Evolutionary conservation across 805 yeast genomes (phyloP).

Genomic region (Wickerhamiella occidentalis): DNA sequence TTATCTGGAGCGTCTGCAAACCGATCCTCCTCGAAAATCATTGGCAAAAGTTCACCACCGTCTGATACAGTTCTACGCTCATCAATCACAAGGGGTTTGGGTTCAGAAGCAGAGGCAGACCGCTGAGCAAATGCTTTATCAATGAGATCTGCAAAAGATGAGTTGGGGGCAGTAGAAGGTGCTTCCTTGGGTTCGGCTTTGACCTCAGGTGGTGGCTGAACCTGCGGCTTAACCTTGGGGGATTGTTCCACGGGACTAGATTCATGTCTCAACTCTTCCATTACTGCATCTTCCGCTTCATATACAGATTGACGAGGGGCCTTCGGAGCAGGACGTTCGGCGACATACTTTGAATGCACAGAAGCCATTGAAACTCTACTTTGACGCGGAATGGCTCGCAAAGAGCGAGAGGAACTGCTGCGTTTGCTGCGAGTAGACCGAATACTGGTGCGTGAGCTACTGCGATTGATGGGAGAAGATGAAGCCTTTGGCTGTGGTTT

Average conservation of each 20-base stretch:
- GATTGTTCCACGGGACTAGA: background rate
- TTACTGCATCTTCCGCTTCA: background rate
- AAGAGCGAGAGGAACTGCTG: conserved; percentile 9
- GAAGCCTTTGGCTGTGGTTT: background rate
- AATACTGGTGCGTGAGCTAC: background rate
- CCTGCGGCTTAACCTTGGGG: too few species aligned
- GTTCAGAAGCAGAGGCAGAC: conserved; percentile 8
- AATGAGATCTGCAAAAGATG: conserved; percentile 23
- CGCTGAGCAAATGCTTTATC: conserved; percentile 22
- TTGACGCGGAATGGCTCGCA: conserved; percentile 5
- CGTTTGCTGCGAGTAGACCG: background rate
- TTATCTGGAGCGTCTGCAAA: conserved; percentile 23
- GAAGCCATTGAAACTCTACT: conserved; percentile 11
- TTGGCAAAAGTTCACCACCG: conserved; percentile 25
- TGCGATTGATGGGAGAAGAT: background rate
- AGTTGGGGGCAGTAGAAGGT: background rate
- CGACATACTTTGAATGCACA: conserved; percentile 7
- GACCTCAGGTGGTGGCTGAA: background rate
- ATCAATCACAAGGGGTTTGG: conserved; percentile 1
- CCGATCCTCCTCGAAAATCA: conserved; percentile 29
- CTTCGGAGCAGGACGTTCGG: conserved; percentile 8
- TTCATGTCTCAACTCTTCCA: background rate
- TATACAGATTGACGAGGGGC: background rate
- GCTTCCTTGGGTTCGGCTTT: background rate
- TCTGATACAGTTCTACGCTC: conserved; percentile 12